Evolutionary conservation across 1,284 basidiomycete genomes (phyloP).

Genomic region (Cystobasidiaceae sp.): DNA sequence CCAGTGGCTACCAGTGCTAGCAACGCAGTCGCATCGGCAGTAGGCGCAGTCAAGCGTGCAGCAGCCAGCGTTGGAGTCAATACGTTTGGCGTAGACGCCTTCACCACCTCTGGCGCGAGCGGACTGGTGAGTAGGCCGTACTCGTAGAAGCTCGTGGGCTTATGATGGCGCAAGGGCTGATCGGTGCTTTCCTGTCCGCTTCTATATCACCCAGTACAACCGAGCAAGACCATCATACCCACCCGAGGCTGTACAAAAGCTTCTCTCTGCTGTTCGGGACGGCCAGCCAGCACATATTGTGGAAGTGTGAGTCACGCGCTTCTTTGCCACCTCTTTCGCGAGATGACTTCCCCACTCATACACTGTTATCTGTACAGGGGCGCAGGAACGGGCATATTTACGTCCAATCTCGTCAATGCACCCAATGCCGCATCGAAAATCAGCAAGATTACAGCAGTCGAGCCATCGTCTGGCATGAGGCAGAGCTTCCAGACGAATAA

Average conservation of each 20-base stretch:
- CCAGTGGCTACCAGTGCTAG: not conserved
- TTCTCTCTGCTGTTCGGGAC: slow-evolving; percentile 40
- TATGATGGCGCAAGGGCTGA: not conserved
- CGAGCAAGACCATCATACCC: slow-evolving; percentile 50
- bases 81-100: slow-evolving; percentile 18
- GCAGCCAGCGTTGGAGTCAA: no score
- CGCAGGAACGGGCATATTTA: slow-evolving; percentile 50
- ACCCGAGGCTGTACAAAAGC: slow-evolving; percentile 40
- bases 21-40: not conserved
- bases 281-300: slow-evolving; percentile 1
- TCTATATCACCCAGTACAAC: slow-evolving; percentile 42
- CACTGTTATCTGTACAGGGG: slow-evolving; percentile 35
- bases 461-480: slow-evolving; percentile 51
- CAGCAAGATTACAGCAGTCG: slow-evolving; percentile 45
- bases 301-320: slow-evolving; percentile 14
- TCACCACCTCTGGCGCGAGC: slow-evolving; percentile 20
- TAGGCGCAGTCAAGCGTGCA: not conserved
- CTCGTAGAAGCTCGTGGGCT: not conserved
- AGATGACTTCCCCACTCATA: not conserved
- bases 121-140: slow-evolving; percentile 10
- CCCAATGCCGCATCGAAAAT: slow-evolving; percentile 37
- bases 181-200: not conserved
- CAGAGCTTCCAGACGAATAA: slow-evolving; percentile 42
- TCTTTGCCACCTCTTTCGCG: not conserved
- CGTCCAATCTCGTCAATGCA: slow-evolving; percentile 46